Evolutionary conservation across 208 protist species (phyloP), one percentile per base, ranked within the genome.

Genomic region (Crithidia expoeki): DNA sequence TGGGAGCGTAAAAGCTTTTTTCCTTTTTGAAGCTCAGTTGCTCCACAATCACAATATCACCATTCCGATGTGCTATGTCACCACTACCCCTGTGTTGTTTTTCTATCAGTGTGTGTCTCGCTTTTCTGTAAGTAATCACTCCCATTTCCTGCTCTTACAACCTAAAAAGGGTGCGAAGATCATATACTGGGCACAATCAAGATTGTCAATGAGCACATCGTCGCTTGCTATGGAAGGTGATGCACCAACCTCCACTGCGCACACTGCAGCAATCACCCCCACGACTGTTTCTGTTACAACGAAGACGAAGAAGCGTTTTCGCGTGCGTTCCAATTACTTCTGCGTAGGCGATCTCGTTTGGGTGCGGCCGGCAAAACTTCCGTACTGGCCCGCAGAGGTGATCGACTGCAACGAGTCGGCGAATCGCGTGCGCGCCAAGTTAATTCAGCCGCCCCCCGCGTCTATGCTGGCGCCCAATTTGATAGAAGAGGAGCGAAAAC

Each of bases 361-460:
- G 90, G 75, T 89, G 17, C 84, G 87, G 4, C 89, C 89, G 4
- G 76, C 79, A 6, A 77, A 81, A 38, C 62, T 94, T 36, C 92
- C 92, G 12, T 95, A 88, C 76, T 97, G 92, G 90, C 92, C 92
- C 0, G 92, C 88, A 1, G 92, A 95, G 79, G 83, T 95, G 19
- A 44, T 89, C 9, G 69, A 80, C n/a, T 78, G 79, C 23, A 79
- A 92, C 40, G 81, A 87, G 57, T 47, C 49, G 11, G 60, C 68
- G 0, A 94, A 92, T 73, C 84, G 57, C 28, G 83, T 96, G 33
- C 78, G 81, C 10, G 84, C 86, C 4, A 73, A 77, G 10, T 78
- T 94, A 1, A 62, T 95, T 30, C 57, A 79, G 21, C 86, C 89
- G 4, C 90, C 88, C 4, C 40, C 81, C 2, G 66, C 58, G n/a